phyloP scores from a whole-genome alignment of 495 filamentous ascomycete species.

The Podospora anserina region DNA sequence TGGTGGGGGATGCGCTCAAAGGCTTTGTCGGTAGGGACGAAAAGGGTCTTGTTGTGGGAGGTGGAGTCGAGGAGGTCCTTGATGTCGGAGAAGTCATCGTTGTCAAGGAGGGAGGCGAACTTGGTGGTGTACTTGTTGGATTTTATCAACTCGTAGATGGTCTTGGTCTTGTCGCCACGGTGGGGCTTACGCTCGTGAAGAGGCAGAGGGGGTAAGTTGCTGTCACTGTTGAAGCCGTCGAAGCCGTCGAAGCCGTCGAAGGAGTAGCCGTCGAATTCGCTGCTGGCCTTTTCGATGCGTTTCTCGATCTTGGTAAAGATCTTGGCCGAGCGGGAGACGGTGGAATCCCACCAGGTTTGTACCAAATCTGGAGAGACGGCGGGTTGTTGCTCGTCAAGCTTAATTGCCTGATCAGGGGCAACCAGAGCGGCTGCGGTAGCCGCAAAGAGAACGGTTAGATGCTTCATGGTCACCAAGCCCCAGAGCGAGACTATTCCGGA shows the following conservation, averaged over 20 bases:
- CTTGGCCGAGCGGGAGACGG: slow-evolving; percentile 17
- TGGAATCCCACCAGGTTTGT: slow-evolving; percentile 23
- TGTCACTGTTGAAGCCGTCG: slow-evolving; percentile 3
- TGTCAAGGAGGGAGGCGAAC: slow-evolving; percentile 67
- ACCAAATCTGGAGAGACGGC: not conserved
- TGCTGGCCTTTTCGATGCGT: slow-evolving; percentile 25
- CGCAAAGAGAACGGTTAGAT: slow-evolving; percentile 47
- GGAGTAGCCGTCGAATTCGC: slow-evolving; percentile 33
- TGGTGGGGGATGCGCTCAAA: slow-evolving; percentile 65
- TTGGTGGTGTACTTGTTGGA: slow-evolving; percentile 70
- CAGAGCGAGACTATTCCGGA: not conserved
- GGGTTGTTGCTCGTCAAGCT: slow-evolving; percentile 15
- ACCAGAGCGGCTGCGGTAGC: slow-evolving; percentile 57
- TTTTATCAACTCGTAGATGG: slow-evolving; percentile 73
- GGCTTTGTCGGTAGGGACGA: slow-evolving; percentile 72
- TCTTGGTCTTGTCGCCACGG: slow-evolving; percentile 52
- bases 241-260: not conserved
- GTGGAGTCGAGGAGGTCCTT: slow-evolving; percentile 68
- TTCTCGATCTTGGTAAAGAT: slow-evolving; percentile 18
- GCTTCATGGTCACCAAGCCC: slow-evolving; percentile 35
- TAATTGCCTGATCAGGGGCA: slow-evolving; percentile 46
- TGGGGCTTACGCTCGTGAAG: slow-evolving; percentile 23
- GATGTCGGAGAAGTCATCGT: slow-evolving; percentile 57
- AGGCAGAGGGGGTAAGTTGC: not conserved
- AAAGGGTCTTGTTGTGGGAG: slow-evolving; percentile 68